A percentile compares a stretch with the other conserved stretches of the same genome.
Conservation (phyloP, 2,329 filamentous ascomycete species). For the Trichoderma afroharzianum region DNA sequence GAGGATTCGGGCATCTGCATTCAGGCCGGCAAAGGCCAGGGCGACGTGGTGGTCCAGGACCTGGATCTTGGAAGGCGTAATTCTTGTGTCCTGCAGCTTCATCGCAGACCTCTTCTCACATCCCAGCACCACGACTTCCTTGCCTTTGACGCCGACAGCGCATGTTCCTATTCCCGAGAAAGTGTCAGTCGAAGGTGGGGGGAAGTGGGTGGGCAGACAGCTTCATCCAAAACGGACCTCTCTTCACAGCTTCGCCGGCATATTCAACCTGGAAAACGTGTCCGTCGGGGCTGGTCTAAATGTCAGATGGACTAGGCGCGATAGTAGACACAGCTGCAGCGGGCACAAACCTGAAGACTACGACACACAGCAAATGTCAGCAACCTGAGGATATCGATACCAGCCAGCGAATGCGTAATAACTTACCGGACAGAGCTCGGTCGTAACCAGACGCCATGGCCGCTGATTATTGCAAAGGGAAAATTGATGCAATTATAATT, state of each 20-base stretch:
- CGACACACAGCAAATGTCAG: conserved; percentile 39
- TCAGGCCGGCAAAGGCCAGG: conserved; percentile 93
- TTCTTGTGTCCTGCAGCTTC: conserved; percentile 98
- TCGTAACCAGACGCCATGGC: conserved; percentile 93
- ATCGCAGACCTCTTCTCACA: conserved; percentile 99
- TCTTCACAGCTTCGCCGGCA: conserved; percentile 95
- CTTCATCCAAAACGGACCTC: conserved; percentile 60
- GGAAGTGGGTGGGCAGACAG: conserved; percentile 7
- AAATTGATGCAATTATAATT: background rate
- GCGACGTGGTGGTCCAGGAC: conserved; percentile 94
- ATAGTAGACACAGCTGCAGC: background rate
- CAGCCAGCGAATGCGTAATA: conserved; percentile 9
- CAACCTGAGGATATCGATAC: conserved; percentile 20
- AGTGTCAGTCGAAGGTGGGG: conserved; percentile 7
- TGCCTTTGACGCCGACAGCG: conserved; percentile 94
- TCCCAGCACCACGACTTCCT: conserved; percentile 89
- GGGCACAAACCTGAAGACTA: conserved; percentile 73
- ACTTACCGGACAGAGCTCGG: conserved; percentile 94
- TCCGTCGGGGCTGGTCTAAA: conserved; percentile 77
- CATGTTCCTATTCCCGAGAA: conserved; percentile 68
- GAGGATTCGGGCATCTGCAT: conserved; percentile 95
- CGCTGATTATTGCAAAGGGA: background rate
- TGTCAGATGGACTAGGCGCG: background rate
- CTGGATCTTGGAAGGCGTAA: conserved; percentile 98
- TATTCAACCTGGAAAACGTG: conserved; percentile 99